A percentile compares a stretch with the other conserved stretches of the same genome.
These are phyloP conservation scores for Coccomyxa sp. DNA, from an alignment of 139 green algal species.

Conservation along the genomic window DNA sequence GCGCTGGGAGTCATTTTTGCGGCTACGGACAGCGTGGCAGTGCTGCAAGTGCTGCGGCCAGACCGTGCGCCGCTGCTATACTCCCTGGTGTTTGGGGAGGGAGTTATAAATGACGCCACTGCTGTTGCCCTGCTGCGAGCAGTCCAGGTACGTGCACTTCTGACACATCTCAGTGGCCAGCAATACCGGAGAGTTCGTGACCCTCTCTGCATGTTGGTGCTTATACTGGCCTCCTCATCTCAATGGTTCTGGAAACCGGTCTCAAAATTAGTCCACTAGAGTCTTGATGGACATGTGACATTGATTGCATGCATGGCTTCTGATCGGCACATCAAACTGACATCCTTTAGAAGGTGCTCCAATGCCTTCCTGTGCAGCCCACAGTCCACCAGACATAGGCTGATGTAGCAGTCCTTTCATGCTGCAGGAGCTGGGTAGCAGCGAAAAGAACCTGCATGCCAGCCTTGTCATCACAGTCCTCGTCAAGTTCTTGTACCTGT, in stretches of 20 bases:
- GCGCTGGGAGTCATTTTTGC: slow-evolving; percentile 84
- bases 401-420: not conserved
- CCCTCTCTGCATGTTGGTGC: not conserved
- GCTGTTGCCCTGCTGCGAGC: slow-evolving; percentile 79
- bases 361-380: not conserved
- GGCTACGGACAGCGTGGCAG: slow-evolving; percentile 83
- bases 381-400: not conserved
- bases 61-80: slow-evolving; percentile 69
- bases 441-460: not conserved
- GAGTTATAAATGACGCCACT: slow-evolving; percentile 90
- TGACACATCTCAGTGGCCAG: not conserved
- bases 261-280: not conserved
- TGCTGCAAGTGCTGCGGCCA: slow-evolving; percentile 69
- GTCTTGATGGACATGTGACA: not conserved
- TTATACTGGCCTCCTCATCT: not conserved
- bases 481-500: slow-evolving; percentile 41
- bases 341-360: not conserved
- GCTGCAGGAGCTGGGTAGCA: slow-evolving; percentile 9
- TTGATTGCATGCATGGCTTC: not conserved
- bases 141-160: slow-evolving; percentile 38
- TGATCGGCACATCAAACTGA: not conserved
- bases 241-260: not conserved
- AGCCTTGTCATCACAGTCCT: slow-evolving; percentile 27
- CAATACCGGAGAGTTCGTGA: not conserved
- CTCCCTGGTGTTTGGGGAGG: slow-evolving; percentile 87